A percentile compares a stretch with the other conserved stretches of the same genome.
These are phyloP conservation scores for Stagonosporopsis vannaccii DNA, from an alignment of 2,329 filamentous ascomycete genomes.

Conservation along the genomic window DNA sequence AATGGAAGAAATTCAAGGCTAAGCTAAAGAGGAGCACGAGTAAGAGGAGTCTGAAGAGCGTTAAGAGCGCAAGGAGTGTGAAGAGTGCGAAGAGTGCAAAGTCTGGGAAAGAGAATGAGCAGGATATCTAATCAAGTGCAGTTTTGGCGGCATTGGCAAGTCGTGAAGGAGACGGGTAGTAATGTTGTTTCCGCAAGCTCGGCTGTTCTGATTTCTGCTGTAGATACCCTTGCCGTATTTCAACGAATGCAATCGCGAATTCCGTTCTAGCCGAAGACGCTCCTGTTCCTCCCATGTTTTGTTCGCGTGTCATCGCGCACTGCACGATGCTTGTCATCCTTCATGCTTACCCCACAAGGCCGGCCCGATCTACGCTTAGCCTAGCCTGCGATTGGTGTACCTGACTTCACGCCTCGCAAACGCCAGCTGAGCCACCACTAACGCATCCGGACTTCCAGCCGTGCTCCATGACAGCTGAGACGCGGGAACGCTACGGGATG, in stretches of 20 bases:
- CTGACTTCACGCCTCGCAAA: neutral
- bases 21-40: constrained; percentile 44
- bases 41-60: constrained; percentile 46
- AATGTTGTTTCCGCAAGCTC: neutral
- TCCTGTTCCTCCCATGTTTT: neutral
- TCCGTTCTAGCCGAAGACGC: neutral
- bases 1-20: constrained; percentile 47
- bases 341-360: constrained; percentile 7
- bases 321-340: constrained; percentile 1
- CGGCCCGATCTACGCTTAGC: constrained; percentile 9
- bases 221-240: constrained; percentile 12
- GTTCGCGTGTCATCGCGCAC: neutral
- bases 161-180: neutral
- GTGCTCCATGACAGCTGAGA: constrained; percentile 17
- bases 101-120: constrained; percentile 12
- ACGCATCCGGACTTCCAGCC: constrained; percentile 1
- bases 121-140: neutral
- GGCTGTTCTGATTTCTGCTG: constrained; percentile 7
- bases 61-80: constrained; percentile 41
- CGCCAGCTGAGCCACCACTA: constrained; percentile 12
- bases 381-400: constrained; percentile 9
- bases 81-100: constrained; percentile 33
- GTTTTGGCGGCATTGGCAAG: neutral
- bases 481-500: constrained; percentile 5
- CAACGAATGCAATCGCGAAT: neutral